Evolutionary conservation across 805 yeast genomes (phyloP).

Genomic region (Isabelozyma rhagii): DNA sequence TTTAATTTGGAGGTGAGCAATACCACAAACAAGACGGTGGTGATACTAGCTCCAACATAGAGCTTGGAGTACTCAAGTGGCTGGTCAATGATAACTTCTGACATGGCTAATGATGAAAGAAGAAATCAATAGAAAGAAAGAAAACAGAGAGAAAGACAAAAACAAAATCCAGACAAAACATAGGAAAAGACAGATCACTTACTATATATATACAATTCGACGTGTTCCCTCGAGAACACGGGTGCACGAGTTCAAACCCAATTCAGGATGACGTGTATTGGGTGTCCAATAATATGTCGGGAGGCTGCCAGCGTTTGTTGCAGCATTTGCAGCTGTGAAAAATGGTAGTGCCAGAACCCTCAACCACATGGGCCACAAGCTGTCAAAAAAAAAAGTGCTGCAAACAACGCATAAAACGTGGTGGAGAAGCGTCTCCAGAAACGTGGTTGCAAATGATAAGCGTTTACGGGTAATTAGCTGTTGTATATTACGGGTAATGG

Average conservation of each 20-base stretch:
- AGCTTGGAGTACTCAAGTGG: constrained; percentile 11
- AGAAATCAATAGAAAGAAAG: background rate
- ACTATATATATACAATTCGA: background rate
- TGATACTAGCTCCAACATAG: constrained; percentile 11
- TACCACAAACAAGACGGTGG: constrained; percentile 11
- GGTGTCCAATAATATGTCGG: background rate
- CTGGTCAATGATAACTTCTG: background rate
- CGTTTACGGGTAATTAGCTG: too few relatives aligned
- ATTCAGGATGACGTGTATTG: too few relatives aligned
- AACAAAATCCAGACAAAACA: background rate
- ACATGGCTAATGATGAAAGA: background rate
- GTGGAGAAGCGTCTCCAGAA: background rate
- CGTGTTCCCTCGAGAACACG: background rate
- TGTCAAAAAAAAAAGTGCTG: background rate
- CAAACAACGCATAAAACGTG: background rate
- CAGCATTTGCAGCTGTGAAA: background rate
- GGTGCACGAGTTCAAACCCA: background rate
- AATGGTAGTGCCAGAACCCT: background rate
- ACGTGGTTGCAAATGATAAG: constrained; percentile 1
- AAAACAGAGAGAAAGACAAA: background rate
- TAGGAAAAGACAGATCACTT: background rate
- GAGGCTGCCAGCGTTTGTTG: background rate
- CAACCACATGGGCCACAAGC: background rate
- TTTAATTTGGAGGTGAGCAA: constrained; percentile 15
- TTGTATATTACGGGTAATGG: too few relatives aligned